These are phyloP conservation scores for Panaeolus papilionaceus DNA, from an alignment of 768 basidiomycete species.

Conservation along the genomic window DNA sequence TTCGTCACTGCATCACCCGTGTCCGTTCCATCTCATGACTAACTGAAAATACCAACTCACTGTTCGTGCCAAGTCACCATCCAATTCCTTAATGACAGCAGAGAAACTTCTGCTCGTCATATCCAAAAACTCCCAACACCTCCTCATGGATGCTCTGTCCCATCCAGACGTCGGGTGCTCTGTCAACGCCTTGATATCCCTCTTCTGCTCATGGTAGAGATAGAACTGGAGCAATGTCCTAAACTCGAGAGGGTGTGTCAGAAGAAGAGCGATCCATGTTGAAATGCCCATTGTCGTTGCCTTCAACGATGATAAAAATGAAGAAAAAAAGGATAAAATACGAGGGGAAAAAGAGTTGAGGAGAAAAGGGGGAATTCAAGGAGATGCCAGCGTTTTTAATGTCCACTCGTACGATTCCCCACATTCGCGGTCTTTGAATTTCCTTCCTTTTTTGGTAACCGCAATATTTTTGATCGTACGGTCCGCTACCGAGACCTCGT, in stretches of 20 bases:
- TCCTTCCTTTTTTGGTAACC: neutral
- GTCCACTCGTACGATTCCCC: constrained; percentile 12
- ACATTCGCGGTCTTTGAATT: constrained; percentile 13
- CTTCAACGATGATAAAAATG: constrained; percentile 1
- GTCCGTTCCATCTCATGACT: neutral
- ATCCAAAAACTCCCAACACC: constrained; percentile 92
- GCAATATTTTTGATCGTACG: constrained; percentile 12
- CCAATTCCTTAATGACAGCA: constrained; percentile 93
- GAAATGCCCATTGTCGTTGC: constrained; percentile 53
- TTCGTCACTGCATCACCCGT: neutral
- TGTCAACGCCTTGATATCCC: constrained; percentile 78
- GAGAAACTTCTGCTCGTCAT: constrained; percentile 88
- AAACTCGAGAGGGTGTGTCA: constrained; percentile 87
- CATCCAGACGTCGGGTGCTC: constrained; percentile 86
- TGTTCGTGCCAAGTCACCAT: constrained; percentile 91
- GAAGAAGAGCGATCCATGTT: constrained; percentile 68
- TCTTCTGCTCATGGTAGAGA: constrained; percentile 79
- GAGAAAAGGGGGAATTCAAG: constrained; percentile 3
- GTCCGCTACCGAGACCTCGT: constrained; percentile 1
- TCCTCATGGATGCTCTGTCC: constrained; percentile 85
- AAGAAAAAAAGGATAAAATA: constrained; percentile 13
- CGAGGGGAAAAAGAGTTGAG: neutral
- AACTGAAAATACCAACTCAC: constrained; percentile 51
- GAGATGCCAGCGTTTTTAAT: constrained; percentile 12
- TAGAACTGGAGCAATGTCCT: constrained; percentile 83